Base-by-base conservation (phyloP, 2,329 filamentous ascomycete species). In the Xylaria multiplex region DNA sequence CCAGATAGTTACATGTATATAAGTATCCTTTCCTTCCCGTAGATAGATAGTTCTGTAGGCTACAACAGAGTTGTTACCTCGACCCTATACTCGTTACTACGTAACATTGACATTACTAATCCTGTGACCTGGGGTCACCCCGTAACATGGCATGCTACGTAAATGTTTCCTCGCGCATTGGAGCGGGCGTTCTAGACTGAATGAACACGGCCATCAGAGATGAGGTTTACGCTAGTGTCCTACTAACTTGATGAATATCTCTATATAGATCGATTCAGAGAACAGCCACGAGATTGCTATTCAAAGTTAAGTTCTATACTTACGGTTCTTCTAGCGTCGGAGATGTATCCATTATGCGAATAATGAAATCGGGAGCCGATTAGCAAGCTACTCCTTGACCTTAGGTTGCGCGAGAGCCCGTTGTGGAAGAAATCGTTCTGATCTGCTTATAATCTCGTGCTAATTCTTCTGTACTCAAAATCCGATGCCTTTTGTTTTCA, bases 341-440 rank as follows among this genome's bases (percentile, higher is more conserved):
- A 62, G 62, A 46, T 65, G 62, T 27, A 62, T 61, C 62, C 53
- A 62, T 59, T 53, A 30, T 6, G 65, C 62, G 19, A 54, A 62
- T n/a, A 61, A 62, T 40, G 65, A 62, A 16, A 62, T 62, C 2
- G 62, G 65, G 14, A 68, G 62, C 19, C 54, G 53, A 40, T 68
- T 62, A 14, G 14, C 45, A 58, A 68, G 57, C 65, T 59, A 68
- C 19, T 62, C 62, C 65, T 65, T 65, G 7, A 65, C 65, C 16
- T 59, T 62, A 11, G 65, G 62, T 27, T 68, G 65, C 50, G 65
- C 59, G 9, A 68, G 62, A 19, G 65, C 65, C 16, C 62, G 62
- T 48, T 68, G 45, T 27, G 24, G 45, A 58, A 65, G 49, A 40
- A 65, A 68, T n/a, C 24, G 35, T 27, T 65, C 65, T 40, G 62